These are phyloP conservation scores for Dalbergia oliveri DNA, from an alignment of 306 rosid species.

Conservation along the genomic window DNA sequence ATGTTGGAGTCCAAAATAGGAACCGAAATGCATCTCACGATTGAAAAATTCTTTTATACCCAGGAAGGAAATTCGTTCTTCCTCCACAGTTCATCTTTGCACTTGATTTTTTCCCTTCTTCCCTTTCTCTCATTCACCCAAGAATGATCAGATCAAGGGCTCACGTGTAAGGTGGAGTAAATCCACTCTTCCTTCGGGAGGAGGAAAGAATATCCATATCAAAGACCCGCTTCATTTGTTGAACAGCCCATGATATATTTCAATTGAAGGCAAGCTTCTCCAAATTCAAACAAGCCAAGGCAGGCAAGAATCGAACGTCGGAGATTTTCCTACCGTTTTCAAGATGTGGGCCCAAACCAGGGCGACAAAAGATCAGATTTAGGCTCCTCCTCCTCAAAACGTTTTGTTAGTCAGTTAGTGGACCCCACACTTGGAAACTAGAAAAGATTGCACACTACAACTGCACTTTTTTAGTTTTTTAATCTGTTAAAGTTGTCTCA, in stretches of 20 bases:
- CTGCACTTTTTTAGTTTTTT: background rate
- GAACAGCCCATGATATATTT: background rate
- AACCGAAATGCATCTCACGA: too few relatives aligned
- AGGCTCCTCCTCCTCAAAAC: conserved; percentile 42
- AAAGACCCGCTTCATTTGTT: background rate
- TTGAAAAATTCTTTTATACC: too few relatives aligned
- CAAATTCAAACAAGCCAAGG: conserved; percentile 31
- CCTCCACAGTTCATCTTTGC: too few relatives aligned
- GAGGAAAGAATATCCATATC: too few relatives aligned
- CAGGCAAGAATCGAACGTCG: background rate
- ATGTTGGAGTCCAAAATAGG: too few relatives aligned
- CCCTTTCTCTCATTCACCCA: too few relatives aligned
- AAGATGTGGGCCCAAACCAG: conserved; percentile 51
- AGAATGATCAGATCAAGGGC: too few relatives aligned
- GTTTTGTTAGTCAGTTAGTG: background rate
- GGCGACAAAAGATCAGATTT: background rate
- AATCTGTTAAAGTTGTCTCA: background rate
- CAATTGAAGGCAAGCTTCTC: conserved; percentile 7
- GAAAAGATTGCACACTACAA: conserved; percentile 11
- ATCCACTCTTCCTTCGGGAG: too few relatives aligned
- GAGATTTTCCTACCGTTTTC: background rate
- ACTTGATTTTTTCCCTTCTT: too few relatives aligned
- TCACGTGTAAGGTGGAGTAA: too few relatives aligned
- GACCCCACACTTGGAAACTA: conserved; percentile 57
- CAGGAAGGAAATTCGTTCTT: too few relatives aligned